Percentiles rank a stretch among this genome's conserved stretches.
phyloP scores from a whole-genome alignment of 352 stramenopile genomes.

The Globisporangium iwayamae region DNA sequence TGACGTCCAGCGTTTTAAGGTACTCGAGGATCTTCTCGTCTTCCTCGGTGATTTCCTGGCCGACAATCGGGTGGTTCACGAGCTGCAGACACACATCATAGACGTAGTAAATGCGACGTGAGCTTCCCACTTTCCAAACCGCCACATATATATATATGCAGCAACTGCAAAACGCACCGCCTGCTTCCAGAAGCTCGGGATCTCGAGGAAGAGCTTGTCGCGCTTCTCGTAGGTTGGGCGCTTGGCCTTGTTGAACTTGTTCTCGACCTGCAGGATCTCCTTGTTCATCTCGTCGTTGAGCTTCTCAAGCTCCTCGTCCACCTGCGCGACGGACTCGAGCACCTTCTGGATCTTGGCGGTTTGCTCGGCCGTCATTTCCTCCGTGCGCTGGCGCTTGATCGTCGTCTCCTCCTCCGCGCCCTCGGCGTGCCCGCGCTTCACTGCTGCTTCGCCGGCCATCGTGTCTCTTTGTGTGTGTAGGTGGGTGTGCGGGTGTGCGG shows the following conservation, averaged over 20 bases:
- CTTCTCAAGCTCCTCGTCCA: conserved; percentile 65
- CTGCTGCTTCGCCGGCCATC: not conserved
- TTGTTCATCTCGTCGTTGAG: conserved; percentile 57
- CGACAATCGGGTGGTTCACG: conserved; percentile 64
- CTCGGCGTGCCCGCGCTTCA: not conserved
- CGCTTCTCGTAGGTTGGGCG: conserved; percentile 64
- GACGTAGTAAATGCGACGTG: not conserved
- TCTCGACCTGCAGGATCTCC: conserved; percentile 72
- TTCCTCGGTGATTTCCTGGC: conserved; percentile 36
- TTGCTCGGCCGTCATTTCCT: conserved; percentile 27
- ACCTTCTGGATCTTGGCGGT: conserved; percentile 51
- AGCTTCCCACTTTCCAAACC: not conserved
- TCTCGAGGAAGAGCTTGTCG: conserved; percentile 52
- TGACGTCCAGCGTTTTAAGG: conserved; percentile 55
- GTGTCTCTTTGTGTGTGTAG: not conserved
- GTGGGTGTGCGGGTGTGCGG: no score
- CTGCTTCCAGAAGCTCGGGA: conserved; percentile 79
- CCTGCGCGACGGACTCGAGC: conserved; percentile 40
- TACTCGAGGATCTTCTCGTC: conserved; percentile 54
- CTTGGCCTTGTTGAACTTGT: conserved; percentile 74
- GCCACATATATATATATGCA: not conserved
- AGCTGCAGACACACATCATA: conserved; percentile 34
- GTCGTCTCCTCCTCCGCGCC: conserved; percentile 6
- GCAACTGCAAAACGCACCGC: conserved; percentile 31
- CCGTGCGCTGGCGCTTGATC: conserved; percentile 67